phyloP scores from a whole-genome alignment of 139 green algal genomes.

The Chlamydomonas incerta region DNA sequence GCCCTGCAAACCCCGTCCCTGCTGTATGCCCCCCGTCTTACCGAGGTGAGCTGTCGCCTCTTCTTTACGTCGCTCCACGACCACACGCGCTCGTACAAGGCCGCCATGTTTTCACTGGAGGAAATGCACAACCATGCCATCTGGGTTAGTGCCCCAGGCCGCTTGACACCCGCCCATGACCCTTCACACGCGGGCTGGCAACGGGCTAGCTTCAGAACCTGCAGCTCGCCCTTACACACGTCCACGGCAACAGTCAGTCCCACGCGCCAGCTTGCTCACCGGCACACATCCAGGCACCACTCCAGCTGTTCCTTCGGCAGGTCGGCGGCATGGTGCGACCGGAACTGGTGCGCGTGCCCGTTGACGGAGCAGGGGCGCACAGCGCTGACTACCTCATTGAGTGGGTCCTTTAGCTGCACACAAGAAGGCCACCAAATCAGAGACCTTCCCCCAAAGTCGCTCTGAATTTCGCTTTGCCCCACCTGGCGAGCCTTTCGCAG shows the following conservation, averaged over 20 bases:
- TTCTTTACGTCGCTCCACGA: slow-evolving; percentile 33
- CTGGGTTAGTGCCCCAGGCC: too few species aligned
- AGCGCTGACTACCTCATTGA: not conserved
- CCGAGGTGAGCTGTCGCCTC: slow-evolving; percentile 17
- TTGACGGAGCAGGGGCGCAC: not conserved
- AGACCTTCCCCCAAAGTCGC: too few species aligned
- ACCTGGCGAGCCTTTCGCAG: slow-evolving; percentile 18
- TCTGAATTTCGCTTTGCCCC: not conserved
- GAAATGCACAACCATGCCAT: too few species aligned
- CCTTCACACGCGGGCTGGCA: too few species aligned
- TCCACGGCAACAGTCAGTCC: too few species aligned
- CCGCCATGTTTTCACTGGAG: slow-evolving; percentile 22
- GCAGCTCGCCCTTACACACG: too few species aligned
- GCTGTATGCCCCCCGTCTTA: not conserved
- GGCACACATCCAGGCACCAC: slow-evolving; percentile 29
- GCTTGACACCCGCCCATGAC: too few species aligned
- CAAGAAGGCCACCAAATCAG: not conserved
- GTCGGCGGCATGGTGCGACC: not conserved
- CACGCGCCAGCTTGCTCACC: not conserved
- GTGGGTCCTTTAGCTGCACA: slow-evolving; percentile 15
- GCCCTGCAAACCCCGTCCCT: too few species aligned
- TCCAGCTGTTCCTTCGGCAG: slow-evolving; percentile 33
- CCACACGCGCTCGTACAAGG: slow-evolving; percentile 36
- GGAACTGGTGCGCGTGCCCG: not conserved
- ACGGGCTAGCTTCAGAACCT: too few species aligned